Evolutionary conservation across 1,284 basidiomycete genomes (phyloP).

Genomic region (Kalmanozyma brasiliensis): DNA sequence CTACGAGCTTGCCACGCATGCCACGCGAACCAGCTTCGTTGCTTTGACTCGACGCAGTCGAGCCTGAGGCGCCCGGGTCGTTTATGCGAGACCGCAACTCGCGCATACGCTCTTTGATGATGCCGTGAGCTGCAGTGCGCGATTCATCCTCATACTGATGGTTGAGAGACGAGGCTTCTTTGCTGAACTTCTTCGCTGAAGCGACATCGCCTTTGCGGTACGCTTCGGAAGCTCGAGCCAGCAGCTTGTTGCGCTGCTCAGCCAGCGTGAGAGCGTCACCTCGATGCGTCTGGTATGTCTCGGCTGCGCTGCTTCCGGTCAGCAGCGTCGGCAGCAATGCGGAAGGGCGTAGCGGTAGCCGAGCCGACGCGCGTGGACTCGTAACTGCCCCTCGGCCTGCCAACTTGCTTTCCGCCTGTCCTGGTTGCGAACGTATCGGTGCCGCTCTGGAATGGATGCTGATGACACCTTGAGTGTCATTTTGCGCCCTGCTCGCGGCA

Average conservation of each 20-base stretch:
- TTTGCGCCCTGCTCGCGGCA: slow-evolving; percentile 26
- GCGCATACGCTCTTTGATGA: slow-evolving; percentile 78
- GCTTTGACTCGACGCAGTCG: slow-evolving; percentile 69
- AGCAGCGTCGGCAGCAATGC: slow-evolving; percentile 85
- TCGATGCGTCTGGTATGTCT: slow-evolving; percentile 86
- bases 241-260: slow-evolving; percentile 89
- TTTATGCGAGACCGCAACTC: slow-evolving; percentile 80
- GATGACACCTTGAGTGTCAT: slow-evolving; percentile 29
- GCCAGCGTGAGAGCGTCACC: slow-evolving; percentile 86
- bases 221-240: slow-evolving; percentile 94
- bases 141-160: slow-evolving; percentile 87
- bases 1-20: slow-evolving; percentile 80
- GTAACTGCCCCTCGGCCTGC: slow-evolving; percentile 1
- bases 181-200: slow-evolving; percentile 89
- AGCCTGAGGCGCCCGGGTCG: slow-evolving; percentile 69
- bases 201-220: slow-evolving; percentile 94
- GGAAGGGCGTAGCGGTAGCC: slow-evolving; percentile 80
- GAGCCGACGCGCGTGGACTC: slow-evolving; percentile 23
- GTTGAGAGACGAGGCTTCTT: slow-evolving; percentile 92
- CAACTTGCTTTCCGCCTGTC: slow-evolving; percentile 5
- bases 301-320: slow-evolving; percentile 73
- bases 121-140: slow-evolving; percentile 80
- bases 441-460: slow-evolving; percentile 35
- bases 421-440: slow-evolving; percentile 20
- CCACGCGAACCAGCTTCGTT: slow-evolving; percentile 84